These are phyloP conservation scores for Camelina neglecta DNA, from an alignment of 345 rosid genomes.

Conservation along the genomic window DNA sequence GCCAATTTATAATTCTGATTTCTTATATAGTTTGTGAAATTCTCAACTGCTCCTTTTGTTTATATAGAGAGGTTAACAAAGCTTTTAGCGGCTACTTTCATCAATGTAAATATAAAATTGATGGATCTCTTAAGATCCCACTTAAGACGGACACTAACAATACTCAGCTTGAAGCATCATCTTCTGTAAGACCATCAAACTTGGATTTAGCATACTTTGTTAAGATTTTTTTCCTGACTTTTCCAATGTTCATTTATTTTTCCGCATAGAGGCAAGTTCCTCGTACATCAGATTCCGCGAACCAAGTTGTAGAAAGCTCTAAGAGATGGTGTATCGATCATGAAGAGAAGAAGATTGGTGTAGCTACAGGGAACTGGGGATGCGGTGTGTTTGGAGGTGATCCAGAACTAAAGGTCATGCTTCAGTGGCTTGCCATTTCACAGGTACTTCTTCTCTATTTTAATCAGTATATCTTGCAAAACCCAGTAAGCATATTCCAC, in stretches of 20 bases:
- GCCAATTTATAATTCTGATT: not conserved
- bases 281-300: slow-evolving; percentile 7
- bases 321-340: slow-evolving; percentile 27
- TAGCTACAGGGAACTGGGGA: slow-evolving; percentile 97
- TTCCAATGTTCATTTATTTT: not conserved
- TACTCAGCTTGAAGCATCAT: slow-evolving; percentile 7
- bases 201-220: not conserved
- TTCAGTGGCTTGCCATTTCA: slow-evolving; percentile 44
- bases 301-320: slow-evolving; percentile 23
- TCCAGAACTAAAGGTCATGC: slow-evolving; percentile 69
- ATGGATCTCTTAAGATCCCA: slow-evolving; percentile 32
- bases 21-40: not conserved
- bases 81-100: slow-evolving; percentile 82
- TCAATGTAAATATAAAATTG: slow-evolving; percentile 52
- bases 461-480: not conserved
- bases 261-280: slow-evolving; percentile 10
- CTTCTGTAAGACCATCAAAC: slow-evolving; percentile 26
- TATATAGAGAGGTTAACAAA: slow-evolving; percentile 77
- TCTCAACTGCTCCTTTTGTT: slow-evolving; percentile 2
- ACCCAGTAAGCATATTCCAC: not conserved
- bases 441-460: slow-evolving; percentile 27
- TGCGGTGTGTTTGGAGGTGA: slow-evolving; percentile 99
- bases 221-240: slow-evolving; percentile 17
- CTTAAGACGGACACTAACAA: slow-evolving; percentile 36
- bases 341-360: slow-evolving; percentile 55